These are phyloP conservation scores for Fusarium mangiferae DNA, from an alignment of 2,329 filamentous ascomycete genomes.

Conservation along the genomic window DNA sequence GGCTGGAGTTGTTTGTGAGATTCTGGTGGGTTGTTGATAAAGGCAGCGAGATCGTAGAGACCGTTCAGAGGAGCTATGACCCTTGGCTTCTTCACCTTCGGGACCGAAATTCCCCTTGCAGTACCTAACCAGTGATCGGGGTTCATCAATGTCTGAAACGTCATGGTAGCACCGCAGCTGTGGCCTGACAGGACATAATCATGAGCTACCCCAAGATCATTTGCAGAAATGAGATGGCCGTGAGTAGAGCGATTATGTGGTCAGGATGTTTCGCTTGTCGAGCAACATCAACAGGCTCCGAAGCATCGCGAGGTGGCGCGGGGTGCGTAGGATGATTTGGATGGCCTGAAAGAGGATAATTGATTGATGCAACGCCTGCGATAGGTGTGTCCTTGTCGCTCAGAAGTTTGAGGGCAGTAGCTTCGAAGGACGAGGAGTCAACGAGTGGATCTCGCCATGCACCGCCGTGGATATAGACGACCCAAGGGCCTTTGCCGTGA, in stretches of 20 bases:
- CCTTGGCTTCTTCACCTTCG: neutral
- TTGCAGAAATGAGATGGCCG: neutral
- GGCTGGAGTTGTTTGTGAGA: neutral
- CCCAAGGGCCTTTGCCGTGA: neutral
- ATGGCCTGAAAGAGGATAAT: slow-evolving; percentile 3
- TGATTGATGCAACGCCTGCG: neutral
- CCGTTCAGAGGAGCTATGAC: neutral
- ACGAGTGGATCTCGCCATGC: slow-evolving; percentile 13
- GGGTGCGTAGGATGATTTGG: neutral
- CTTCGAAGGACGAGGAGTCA: neutral
- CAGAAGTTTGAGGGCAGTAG: neutral
- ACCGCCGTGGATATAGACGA: slow-evolving; percentile 3
- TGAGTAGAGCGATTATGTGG: neutral
- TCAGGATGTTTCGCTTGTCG: neutral
- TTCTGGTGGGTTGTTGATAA: neutral
- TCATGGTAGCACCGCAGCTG: neutral
- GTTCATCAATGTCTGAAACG: neutral
- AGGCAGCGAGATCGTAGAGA: neutral
- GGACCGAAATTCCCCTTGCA: accelerated
- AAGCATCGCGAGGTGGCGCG: neutral
- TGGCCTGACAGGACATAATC: neutral
- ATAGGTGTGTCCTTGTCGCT: neutral
- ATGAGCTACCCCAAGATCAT: neutral
- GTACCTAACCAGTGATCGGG: neutral
- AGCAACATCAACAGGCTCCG: neutral